Evolutionary conservation across 1,139 yeast genomes (phyloP), one percentile per base, ranked within the genome.

Genomic region (Petasospora rhodanensis): DNA sequence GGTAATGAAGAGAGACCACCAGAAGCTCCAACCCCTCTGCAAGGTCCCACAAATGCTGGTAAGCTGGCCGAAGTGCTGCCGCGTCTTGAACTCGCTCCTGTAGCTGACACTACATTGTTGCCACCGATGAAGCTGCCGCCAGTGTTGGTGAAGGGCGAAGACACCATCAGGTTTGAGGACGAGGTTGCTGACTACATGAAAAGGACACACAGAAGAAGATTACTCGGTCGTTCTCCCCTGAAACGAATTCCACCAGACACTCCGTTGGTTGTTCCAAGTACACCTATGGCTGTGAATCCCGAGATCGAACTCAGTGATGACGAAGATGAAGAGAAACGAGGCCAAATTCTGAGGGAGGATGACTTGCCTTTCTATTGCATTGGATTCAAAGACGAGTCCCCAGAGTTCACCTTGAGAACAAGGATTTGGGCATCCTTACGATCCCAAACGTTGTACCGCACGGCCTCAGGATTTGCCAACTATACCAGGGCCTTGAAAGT

Each of bases 341-440:
- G 22, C 14, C 3, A 20, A 18, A 10, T 7, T 19, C 7, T 7
- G 13, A 12, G 61, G 38, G 60, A 67, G 18, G 68, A 70, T 34
- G 85, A 82, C 43, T 53, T 84, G 26, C 93, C 95, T 0, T 76
- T 68, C 37, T 73, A 79, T 42, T 76, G 79, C 46, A 59, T 83
- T 37, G 95, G 95, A 0, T 84, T 80, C 55, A 77, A 76, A 40
- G 62, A 71, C 10, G 68, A 85, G 1, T 65, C 73, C 7, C 78
- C 82, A 0, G 78, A 76, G 37, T 73, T 69, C 43, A 70, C 75
- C 2, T 52, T 80, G 38, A 61, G 93, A 49, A 82, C 94, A 1
- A 66, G 94, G 47, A 68, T 83, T 1, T 84, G 95, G 95, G 82
- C 93, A 0, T 82, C 94, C 0, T 58, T 79, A 34, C 64, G 94